Percentiles rank a stretch among this genome's conserved stretches.
These are phyloP conservation scores for Xylaria sp. DNA, from an alignment of 2,329 filamentous ascomycete species.

Conservation along the genomic window DNA sequence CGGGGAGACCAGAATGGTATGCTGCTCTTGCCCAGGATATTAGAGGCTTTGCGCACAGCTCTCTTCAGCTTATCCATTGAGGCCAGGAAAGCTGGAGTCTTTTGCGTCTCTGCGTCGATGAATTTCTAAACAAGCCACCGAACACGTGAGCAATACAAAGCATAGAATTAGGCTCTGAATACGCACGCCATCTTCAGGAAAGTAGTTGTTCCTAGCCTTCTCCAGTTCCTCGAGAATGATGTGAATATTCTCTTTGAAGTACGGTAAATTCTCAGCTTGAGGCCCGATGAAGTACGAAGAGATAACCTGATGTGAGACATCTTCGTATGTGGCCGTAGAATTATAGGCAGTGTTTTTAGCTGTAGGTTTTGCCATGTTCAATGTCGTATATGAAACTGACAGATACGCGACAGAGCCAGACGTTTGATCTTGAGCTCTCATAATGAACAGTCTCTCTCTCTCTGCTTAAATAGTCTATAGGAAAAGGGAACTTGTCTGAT, in stretches of 20 bases:
- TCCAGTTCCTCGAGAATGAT: constrained; percentile 53
- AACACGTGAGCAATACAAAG: not conserved
- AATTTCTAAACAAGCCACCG: constrained; percentile 45
- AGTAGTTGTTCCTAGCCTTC: constrained; percentile 50
- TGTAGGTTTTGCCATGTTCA: constrained; percentile 22
- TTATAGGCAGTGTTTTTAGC: constrained; percentile 35
- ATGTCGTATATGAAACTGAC: not conserved
- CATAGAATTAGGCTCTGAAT: not conserved
- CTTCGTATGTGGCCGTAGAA: constrained; percentile 27
- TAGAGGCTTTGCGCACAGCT: constrained; percentile 51
- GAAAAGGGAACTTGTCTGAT: not conserved
- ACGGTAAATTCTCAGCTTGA: constrained; percentile 54
- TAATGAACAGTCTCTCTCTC: not conserved
- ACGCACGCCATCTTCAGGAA: constrained; percentile 51
- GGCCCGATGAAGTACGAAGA: constrained; percentile 57
- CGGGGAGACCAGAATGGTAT: constrained; percentile 60
- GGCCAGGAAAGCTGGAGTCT: constrained; percentile 50
- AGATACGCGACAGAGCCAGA: not conserved
- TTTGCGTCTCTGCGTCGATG: constrained; percentile 51
- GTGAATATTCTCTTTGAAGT: constrained; percentile 53
- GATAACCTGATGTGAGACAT: constrained; percentile 49
- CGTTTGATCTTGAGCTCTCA: not conserved
- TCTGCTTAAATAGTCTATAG: constrained; percentile 4
- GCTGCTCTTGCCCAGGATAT: constrained; percentile 54
- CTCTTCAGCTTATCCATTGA: constrained; percentile 50